Evolutionary conservation across 2,329 filamentous ascomycete species (phyloP).

Genomic region (Cercospora brassicicola): DNA sequence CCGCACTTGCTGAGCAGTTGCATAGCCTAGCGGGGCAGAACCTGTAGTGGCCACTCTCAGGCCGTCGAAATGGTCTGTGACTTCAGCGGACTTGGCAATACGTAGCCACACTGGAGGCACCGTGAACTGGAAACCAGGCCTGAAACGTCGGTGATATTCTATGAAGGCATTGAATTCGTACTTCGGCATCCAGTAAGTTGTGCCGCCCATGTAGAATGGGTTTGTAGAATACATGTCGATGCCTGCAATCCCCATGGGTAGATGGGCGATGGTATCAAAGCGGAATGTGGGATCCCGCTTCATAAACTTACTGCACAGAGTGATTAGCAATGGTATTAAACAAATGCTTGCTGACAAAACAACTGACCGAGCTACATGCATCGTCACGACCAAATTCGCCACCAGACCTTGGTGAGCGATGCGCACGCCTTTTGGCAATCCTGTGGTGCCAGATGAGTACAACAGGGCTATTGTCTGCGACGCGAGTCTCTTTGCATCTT

Average conservation of each 20-base stretch:
- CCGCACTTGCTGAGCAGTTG: conserved; percentile 12
- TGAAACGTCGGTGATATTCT: conserved; percentile 51
- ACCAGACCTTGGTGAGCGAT: conserved; percentile 28
- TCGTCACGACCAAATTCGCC: conserved; percentile 14
- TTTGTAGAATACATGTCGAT: conserved; percentile 44
- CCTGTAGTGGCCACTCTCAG: conserved; percentile 46
- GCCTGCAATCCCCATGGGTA: conserved; percentile 45
- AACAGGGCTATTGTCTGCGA: conserved; percentile 57
- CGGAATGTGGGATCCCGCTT: background rate
- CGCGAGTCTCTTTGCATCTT: conserved; percentile 49
- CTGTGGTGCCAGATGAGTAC: conserved; percentile 50
- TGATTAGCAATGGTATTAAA: background rate
- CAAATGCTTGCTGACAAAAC: conserved; percentile 22
- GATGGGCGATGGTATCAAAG: conserved; percentile 37
- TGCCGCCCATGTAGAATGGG: conserved; percentile 43
- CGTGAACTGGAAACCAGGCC: conserved; percentile 57
- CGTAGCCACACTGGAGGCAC: conserved; percentile 63
- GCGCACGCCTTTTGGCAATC: conserved; percentile 43
- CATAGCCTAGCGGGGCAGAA: conserved; percentile 19
- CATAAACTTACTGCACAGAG: background rate
- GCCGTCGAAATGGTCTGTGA: conserved; percentile 57
- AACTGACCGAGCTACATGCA: conserved; percentile 21
- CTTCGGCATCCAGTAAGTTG: conserved; percentile 62
- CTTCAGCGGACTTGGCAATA: conserved; percentile 58
- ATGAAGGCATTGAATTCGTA: conserved; percentile 61